Conservation (phyloP, 768 basidiomycete species). For the Tylopilus rubrobrunneus region DNA sequence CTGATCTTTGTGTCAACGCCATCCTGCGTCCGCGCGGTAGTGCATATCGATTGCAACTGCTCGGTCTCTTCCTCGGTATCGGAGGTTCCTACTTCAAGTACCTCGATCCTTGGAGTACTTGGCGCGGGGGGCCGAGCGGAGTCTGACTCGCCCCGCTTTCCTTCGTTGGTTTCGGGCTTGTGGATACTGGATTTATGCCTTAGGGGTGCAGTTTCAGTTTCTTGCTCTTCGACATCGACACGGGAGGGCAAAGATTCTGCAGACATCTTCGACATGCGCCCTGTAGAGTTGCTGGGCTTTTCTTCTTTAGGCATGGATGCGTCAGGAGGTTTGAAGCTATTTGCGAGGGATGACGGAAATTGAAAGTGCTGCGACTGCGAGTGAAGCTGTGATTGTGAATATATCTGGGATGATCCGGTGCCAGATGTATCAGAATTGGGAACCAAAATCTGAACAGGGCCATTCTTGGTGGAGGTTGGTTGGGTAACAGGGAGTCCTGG, state of each 20-base stretch:
- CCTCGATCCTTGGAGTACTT: slow-evolving; percentile 9
- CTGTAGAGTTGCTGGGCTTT: background rate
- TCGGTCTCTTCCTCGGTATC: slow-evolving; percentile 11
- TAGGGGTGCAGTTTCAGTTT: background rate
- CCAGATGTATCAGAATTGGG: slow-evolving; percentile 55
- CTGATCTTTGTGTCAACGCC: background rate
- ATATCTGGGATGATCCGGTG: slow-evolving; percentile 31
- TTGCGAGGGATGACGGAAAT: slow-evolving; percentile 19
- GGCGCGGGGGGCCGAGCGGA: background rate
- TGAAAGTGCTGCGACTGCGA: slow-evolving; percentile 32
- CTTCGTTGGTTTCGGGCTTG: background rate
- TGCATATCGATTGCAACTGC: slow-evolving; percentile 2
- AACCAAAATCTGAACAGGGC: slow-evolving; percentile 43
- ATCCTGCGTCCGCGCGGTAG: background rate
- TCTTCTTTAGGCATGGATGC: slow-evolving; percentile 19
- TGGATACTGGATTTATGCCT: background rate
- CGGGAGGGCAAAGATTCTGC: background rate
- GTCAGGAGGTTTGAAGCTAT: slow-evolving; percentile 18
- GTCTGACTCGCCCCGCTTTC: background rate
- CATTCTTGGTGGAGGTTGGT: slow-evolving; percentile 28
- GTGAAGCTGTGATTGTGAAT: slow-evolving; percentile 25
- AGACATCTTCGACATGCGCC: slow-evolving; percentile 2
- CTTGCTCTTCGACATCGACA: background rate
- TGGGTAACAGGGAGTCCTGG: slow-evolving; percentile 35
- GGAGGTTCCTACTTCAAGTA: slow-evolving; percentile 9